Evolutionary conservation across 2,329 filamentous ascomycete genomes (phyloP), one percentile per base, ranked within the genome.

Genomic region (Cladorrhinum sp.): DNA sequence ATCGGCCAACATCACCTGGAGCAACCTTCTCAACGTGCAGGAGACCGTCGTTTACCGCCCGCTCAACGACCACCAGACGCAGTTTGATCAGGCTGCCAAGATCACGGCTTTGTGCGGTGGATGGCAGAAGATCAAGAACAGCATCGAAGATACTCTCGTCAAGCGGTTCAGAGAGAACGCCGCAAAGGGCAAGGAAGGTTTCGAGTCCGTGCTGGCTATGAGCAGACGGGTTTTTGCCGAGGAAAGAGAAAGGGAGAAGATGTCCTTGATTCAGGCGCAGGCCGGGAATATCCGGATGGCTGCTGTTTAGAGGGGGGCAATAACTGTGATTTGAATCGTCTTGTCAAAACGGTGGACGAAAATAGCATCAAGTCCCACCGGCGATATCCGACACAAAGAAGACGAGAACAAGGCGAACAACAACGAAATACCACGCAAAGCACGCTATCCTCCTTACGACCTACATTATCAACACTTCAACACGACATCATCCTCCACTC

Each of bases 111-210:
- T 98, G 9, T 96, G 92, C 75, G 94, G 95, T 67, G 95, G 95
- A 64, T 99, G 95, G 93, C 91, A 97, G 78, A 92, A 92, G 73
- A 92, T 98, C 73, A 95, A 92, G 82, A 96, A 95, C 77, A 91
- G 88, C 73, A 96, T 99, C 69, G 95, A 99, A 79, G 92, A 98
- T 69, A 87, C 91, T 57, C 90, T 92, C 48, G 89, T 98, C 50
- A 90, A 89, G 66, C 82, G 92, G 58, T 99, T 99, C 79, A 85
- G 86, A 68, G 92, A 99, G 76, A 99, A 99, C 72, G 94, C 95
- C 23, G 82, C 82, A 68, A 93, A 91, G 77, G 95, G 95, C 66
- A 87, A 90, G 66, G 93, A 98, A 76, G 95, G 95, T 1, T 99
- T 99, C 73, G 95, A 99, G 80, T 86, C 89, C 64, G 95, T 99